A percentile compares a stretch with the other conserved stretches of the same genome.
phyloP scores from a whole-genome alignment of 2,329 filamentous ascomycete species.

The Amauroascus verrucosus region DNA sequence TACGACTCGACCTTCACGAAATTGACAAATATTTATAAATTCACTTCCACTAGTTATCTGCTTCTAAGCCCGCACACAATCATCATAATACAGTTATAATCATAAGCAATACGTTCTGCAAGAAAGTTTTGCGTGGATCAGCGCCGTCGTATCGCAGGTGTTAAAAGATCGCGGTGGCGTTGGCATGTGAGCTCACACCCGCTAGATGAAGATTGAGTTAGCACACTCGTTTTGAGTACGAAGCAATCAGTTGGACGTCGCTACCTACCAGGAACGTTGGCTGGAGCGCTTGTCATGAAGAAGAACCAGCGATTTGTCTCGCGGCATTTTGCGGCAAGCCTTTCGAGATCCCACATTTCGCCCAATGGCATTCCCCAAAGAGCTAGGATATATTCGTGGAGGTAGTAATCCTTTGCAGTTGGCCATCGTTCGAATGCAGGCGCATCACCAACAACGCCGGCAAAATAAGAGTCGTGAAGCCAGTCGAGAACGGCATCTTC shows the following conservation, averaged over 20 bases:
- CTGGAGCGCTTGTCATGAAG: slow-evolving; percentile 36
- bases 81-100: too few relatives aligned
- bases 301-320: slow-evolving; percentile 32
- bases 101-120: too few relatives aligned
- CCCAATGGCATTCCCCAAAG: slow-evolving; percentile 39
- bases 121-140: too few relatives aligned
- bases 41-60: too few relatives aligned
- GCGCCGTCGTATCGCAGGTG: too few relatives aligned
- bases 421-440: slow-evolving; percentile 56
- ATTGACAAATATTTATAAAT: too few relatives aligned
- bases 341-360: slow-evolving; percentile 39
- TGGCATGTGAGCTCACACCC: slow-evolving; percentile 24
- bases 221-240: neutral
- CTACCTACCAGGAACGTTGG: slow-evolving; percentile 32
- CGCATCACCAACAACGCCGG: slow-evolving; percentile 54
- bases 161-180: slow-evolving; percentile 25
- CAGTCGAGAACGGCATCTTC: slow-evolving; percentile 51
- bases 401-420: slow-evolving; percentile 29
- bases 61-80: too few relatives aligned
- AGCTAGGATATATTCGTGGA: slow-evolving; percentile 35
- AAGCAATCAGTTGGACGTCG: neutral
- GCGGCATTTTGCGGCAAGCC: slow-evolving; percentile 27
- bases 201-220: slow-evolving; percentile 12
- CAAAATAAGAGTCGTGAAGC: slow-evolving; percentile 60
- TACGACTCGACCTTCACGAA: too few relatives aligned